Percentiles rank a stretch among this genome's conserved stretches.
Conservation (phyloP, 73 alveolate genomes). For the Tetrahymena thermophila region DNA sequence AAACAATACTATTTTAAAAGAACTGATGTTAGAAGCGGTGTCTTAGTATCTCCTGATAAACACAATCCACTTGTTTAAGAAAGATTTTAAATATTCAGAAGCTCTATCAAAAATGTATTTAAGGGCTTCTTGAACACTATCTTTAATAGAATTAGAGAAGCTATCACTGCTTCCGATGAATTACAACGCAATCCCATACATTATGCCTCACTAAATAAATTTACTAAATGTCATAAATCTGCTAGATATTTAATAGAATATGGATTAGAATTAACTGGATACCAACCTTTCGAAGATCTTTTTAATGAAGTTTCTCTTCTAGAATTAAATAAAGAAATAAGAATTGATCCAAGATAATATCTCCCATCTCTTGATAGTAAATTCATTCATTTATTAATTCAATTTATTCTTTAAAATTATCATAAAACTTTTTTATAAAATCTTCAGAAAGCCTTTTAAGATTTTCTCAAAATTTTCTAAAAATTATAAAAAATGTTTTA, state of each 20-base stretch:
- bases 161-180: conserved; percentile 46
- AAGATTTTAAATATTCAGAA: conserved; percentile 52
- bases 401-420: too few species aligned
- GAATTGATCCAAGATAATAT: conserved; percentile 68
- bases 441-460: too few species aligned
- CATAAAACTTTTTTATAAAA: too few species aligned
- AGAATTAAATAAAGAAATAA: conserved; percentile 53
- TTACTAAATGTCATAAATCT: conserved; percentile 57
- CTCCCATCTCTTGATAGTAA: conserved; percentile 9
- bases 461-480: too few species aligned
- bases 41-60: conserved; percentile 60
- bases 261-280: conserved; percentile 46
- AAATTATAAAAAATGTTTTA: too few species aligned
- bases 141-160: conserved; percentile 13
- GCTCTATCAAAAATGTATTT: conserved; percentile 42
- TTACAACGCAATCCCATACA: conserved; percentile 58
- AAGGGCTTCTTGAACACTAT: conserved; percentile 38
- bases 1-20: conserved; percentile 58
- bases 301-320: conserved; percentile 57
- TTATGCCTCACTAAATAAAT: conserved; percentile 63
- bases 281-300: conserved; percentile 44
- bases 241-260: conserved; percentile 38
- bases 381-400: too few species aligned
- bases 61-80: conserved; percentile 51
- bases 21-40: conserved; percentile 70